phyloP scores from a whole-genome alignment of 2,329 filamentous ascomycete genomes.

The Aspergillus transmontanensis region DNA sequence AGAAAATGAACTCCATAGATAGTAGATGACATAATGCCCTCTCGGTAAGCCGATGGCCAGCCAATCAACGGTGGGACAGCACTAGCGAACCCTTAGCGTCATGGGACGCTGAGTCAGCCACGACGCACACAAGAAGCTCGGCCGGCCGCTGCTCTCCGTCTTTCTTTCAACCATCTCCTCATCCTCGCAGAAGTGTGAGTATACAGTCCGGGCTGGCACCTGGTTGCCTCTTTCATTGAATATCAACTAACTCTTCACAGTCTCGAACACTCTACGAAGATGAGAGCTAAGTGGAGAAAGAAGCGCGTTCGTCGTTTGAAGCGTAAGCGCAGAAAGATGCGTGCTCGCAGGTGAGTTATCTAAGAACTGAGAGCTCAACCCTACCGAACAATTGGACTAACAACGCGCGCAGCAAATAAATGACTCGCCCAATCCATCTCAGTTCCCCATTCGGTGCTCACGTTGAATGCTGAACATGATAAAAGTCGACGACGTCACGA shows the following conservation, averaged over 20 bases:
- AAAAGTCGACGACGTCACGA: slow-evolving; percentile 36
- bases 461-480: slow-evolving; percentile 45
- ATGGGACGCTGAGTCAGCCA: slow-evolving; percentile 39
- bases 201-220: slow-evolving; percentile 7
- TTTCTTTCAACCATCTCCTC: slow-evolving; percentile 48
- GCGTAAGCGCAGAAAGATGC: slow-evolving; percentile 99
- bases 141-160: slow-evolving; percentile 34
- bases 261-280: slow-evolving; percentile 50
- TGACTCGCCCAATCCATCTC: slow-evolving; percentile 61
- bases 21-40: slow-evolving; percentile 16
- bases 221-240: slow-evolving; percentile 7
- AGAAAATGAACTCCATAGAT: background rate
- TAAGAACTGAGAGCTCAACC: background rate
- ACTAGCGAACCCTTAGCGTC: slow-evolving; percentile 37
- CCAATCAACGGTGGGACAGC: slow-evolving; percentile 18
- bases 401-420: slow-evolving; percentile 65
- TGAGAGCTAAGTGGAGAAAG: slow-evolving; percentile 99
- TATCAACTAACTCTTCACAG: slow-evolving; percentile 22
- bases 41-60: slow-evolving; percentile 24
- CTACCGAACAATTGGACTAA: slow-evolving; percentile 8
- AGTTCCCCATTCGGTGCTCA: slow-evolving; percentile 41
- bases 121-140: slow-evolving; percentile 44
- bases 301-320: slow-evolving; percentile 99
- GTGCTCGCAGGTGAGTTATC: slow-evolving; percentile 83
- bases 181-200: slow-evolving; percentile 49